A percentile compares a stretch with the other conserved stretches of the same genome.
phyloP scores from a whole-genome alignment of 352 stramenopile genomes.

The Pythium insidiosum region DNA sequence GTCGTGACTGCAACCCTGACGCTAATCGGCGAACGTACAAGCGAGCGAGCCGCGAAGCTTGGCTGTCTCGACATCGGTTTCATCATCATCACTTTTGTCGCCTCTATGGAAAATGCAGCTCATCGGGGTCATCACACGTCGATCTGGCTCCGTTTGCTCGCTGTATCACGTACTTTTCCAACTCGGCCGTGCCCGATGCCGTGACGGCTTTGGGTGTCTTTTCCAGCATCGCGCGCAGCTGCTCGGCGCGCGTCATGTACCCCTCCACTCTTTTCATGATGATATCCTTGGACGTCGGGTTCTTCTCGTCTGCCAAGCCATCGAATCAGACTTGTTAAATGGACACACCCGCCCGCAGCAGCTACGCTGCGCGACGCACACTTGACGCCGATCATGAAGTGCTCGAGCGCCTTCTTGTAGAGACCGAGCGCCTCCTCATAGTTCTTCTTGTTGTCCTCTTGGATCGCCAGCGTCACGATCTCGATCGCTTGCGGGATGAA shows the following conservation, averaged over 20 bases:
- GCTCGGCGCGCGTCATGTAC: slow-evolving; percentile 87
- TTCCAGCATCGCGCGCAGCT: slow-evolving; percentile 77
- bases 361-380: too few relatives aligned
- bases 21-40: slow-evolving; percentile 55
- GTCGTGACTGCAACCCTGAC: too few relatives aligned
- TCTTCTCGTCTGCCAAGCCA: slow-evolving; percentile 73
- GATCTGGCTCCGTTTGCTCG: too few relatives aligned
- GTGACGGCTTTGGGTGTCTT: slow-evolving; percentile 56
- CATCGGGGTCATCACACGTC: neutral
- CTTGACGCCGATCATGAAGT: slow-evolving; percentile 88
- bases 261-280: slow-evolving; percentile 88
- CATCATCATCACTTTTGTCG: slow-evolving; percentile 81
- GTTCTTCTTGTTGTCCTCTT: slow-evolving; percentile 87
- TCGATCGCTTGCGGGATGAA: slow-evolving; percentile 89
- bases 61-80: slow-evolving; percentile 91
- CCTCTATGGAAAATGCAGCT: slow-evolving; percentile 22
- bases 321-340: neutral
- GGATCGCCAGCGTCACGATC: slow-evolving; percentile 81
- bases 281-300: slow-evolving; percentile 83
- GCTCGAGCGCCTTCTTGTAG: slow-evolving; percentile 86
- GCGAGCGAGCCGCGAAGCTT: slow-evolving; percentile 94
- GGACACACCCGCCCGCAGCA: too few relatives aligned
- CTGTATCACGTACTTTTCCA: slow-evolving; percentile 67
- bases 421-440: slow-evolving; percentile 82
- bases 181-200: slow-evolving; percentile 39